These are phyloP conservation scores for Grigorovia jiainica DNA, from an alignment of 805 yeast species.

Conservation along the genomic window DNA sequence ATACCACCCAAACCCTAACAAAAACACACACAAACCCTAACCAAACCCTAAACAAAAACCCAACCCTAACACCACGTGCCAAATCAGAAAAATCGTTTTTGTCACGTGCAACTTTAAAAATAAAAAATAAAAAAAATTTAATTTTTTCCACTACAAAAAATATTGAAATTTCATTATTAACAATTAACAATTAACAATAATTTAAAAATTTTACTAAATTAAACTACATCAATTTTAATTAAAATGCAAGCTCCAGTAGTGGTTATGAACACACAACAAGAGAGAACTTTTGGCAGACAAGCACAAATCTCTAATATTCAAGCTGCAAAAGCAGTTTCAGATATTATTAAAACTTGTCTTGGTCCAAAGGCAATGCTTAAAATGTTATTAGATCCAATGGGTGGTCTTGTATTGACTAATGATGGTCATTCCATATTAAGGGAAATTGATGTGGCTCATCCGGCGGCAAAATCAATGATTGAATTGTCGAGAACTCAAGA, in stretches of 20 bases:
- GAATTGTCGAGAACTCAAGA: slow-evolving; percentile 95
- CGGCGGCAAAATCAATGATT: slow-evolving; percentile 98
- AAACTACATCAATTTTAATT: too few species aligned
- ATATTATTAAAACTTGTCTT: slow-evolving; percentile 91
- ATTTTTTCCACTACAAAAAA: too few species aligned
- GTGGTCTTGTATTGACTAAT: slow-evolving; percentile 91
- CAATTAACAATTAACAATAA: too few species aligned
- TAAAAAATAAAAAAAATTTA: too few species aligned
- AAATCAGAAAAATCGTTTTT: too few species aligned
- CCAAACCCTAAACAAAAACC: too few species aligned
- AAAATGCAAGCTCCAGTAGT: slow-evolving; percentile 75
- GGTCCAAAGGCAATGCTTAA: slow-evolving; percentile 99
- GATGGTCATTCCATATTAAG: slow-evolving; percentile 98
- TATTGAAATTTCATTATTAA: too few species aligned
- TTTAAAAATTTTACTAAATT: too few species aligned
- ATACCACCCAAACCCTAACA: too few species aligned
- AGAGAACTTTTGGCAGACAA: slow-evolving; percentile 91
- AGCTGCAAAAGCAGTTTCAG: slow-evolving; percentile 99
- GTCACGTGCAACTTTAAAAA: too few species aligned
- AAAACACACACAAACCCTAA: too few species aligned
- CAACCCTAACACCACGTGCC: too few species aligned
- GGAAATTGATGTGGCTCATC: slow-evolving; percentile 95
- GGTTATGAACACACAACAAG: slow-evolving; percentile 77
- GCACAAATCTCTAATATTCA: slow-evolving; percentile 96
- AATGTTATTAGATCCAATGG: slow-evolving; percentile 90